phyloP scores from a whole-genome alignment of 2,329 filamentous ascomycete species.

The Cladosporium colombiae region DNA sequence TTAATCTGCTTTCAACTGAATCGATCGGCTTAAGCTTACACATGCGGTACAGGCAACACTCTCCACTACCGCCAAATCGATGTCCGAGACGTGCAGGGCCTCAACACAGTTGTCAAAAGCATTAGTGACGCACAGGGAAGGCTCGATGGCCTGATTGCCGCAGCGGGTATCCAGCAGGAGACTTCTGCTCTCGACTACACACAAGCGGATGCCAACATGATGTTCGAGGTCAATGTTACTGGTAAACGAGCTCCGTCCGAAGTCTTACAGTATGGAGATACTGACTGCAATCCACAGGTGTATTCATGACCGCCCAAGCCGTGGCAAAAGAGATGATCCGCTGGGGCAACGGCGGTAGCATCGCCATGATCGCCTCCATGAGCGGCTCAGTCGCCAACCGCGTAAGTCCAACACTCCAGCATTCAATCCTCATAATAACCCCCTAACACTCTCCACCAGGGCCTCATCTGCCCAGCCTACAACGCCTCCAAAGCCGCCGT shows the following conservation, averaged over 20 bases:
- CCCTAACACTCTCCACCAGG: slow-evolving; percentile 45
- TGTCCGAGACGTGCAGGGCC: slow-evolving; percentile 67
- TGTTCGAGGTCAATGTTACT: slow-evolving; percentile 58
- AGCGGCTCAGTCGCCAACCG: slow-evolving; percentile 62
- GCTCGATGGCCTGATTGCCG: slow-evolving; percentile 76
- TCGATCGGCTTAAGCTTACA: neutral
- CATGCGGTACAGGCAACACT: slow-evolving; percentile 47
- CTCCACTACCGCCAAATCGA: slow-evolving; percentile 78
- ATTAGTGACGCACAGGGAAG: slow-evolving; percentile 72
- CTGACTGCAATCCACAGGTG: slow-evolving; percentile 27
- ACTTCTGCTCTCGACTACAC: slow-evolving; percentile 78
- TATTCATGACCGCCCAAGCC: slow-evolving; percentile 65
- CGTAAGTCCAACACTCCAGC: slow-evolving; percentile 48
- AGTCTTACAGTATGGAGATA: neutral
- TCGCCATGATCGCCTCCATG: slow-evolving; percentile 65
- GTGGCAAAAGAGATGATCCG: slow-evolving; percentile 65
- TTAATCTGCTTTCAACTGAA: neutral
- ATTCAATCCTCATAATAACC: neutral
- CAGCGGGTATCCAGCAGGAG: slow-evolving; percentile 79
- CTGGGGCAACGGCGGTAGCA: slow-evolving; percentile 60
- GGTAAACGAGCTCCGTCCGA: neutral
- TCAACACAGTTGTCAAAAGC: slow-evolving; percentile 66
- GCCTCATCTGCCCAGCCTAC: slow-evolving; percentile 68
- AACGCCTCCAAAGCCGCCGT: slow-evolving; percentile 77
- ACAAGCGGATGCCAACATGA: slow-evolving; percentile 60